Percentiles rank a stretch among this genome's conserved stretches.
Conservation (phyloP, 257 asterid species). For the Solanum lycopersicoides region DNA sequence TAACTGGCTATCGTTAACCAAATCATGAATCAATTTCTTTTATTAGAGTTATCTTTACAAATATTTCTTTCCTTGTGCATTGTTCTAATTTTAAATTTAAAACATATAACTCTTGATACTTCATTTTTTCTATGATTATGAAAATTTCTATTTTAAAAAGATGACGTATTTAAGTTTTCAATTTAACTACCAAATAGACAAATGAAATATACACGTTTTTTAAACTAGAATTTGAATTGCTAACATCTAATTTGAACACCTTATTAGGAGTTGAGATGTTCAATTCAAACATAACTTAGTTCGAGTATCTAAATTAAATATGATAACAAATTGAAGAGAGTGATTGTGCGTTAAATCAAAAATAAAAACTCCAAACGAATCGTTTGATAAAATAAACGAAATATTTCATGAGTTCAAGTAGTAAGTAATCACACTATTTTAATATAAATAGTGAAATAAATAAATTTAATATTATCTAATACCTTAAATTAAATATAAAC, state of each 20-base stretch:
- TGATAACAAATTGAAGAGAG: not conserved
- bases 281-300: not conserved
- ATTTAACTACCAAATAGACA: not conserved
- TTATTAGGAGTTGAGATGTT: not conserved
- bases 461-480: not conserved
- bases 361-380: not conserved
- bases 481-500: not conserved
- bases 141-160: not conserved
- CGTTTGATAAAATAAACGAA: not conserved
- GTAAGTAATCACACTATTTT: not conserved
- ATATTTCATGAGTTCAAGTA: not conserved
- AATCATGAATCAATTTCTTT: not conserved
- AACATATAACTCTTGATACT: not conserved
- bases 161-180: not conserved
- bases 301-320: not conserved
- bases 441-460: not conserved
- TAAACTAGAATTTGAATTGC: not conserved
- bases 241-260: not conserved
- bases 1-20: not conserved
- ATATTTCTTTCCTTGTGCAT: not conserved
- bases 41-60: not conserved
- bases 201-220: not conserved
- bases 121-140: not conserved
- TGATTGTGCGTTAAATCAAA: not conserved
- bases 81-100: not conserved